Percentiles rank a stretch among this genome's conserved stretches.
These are phyloP conservation scores for Cryptococcus sp. DNA, from an alignment of 1,284 basidiomycete genomes.

Conservation along the genomic window DNA sequence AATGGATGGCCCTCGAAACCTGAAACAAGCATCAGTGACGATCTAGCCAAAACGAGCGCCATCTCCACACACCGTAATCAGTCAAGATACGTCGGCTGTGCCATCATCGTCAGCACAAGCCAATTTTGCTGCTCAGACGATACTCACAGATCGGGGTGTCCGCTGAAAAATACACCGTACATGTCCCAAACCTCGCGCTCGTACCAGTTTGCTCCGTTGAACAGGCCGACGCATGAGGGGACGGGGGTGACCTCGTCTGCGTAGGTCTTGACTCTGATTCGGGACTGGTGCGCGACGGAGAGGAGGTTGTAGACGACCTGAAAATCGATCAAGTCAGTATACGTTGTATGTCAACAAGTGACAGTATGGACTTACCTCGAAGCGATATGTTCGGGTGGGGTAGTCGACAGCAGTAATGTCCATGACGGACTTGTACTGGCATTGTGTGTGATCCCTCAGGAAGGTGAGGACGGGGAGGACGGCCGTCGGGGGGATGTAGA, in stretches of 20 bases:
- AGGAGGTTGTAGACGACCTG: slow-evolving; percentile 91
- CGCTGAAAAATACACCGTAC: slow-evolving; percentile 94
- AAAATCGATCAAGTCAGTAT: neutral
- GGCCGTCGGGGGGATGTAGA: slow-evolving; percentile 74
- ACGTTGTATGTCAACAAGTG: neutral
- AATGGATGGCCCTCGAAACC: slow-evolving; percentile 98
- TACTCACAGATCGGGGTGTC: slow-evolving; percentile 90
- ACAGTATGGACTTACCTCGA: slow-evolving; percentile 63
- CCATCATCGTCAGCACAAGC: slow-evolving; percentile 16
- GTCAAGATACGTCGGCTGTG: slow-evolving; percentile 89
- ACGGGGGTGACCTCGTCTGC: slow-evolving; percentile 94
- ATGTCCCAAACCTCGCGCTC: slow-evolving; percentile 99
- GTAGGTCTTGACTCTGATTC: slow-evolving; percentile 97
- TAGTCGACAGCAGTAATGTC: slow-evolving; percentile 96
- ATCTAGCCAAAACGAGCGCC: slow-evolving; percentile 44
- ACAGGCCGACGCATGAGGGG: slow-evolving; percentile 78
- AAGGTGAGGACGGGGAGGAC: slow-evolving; percentile 87
- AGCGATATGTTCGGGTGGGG: slow-evolving; percentile 88
- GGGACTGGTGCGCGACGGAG: slow-evolving; percentile 68
- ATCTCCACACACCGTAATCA: slow-evolving; percentile 75
- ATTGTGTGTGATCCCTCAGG: slow-evolving; percentile 93
- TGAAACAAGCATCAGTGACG: slow-evolving; percentile 38
- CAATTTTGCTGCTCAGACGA: slow-evolving; percentile 15
- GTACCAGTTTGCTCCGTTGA: slow-evolving; percentile 92
- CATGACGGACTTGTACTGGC: slow-evolving; percentile 90